These are phyloP conservation scores for Sclerotinia trifoliorum DNA, from an alignment of 2,329 filamentous ascomycete species.

Conservation along the genomic window DNA sequence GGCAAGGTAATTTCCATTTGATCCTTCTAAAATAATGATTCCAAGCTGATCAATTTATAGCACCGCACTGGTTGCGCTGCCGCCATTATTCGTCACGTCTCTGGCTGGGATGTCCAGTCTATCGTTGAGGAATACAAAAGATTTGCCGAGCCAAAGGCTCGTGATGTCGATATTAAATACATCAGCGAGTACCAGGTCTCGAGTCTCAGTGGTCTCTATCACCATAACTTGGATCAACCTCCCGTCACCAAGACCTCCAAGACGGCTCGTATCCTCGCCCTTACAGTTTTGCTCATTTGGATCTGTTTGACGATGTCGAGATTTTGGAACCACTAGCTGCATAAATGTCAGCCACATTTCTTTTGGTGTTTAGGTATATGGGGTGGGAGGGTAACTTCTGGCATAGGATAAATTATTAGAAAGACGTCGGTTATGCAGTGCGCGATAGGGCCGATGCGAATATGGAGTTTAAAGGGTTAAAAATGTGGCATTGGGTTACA, in stretches of 20 bases:
- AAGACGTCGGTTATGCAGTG: slow-evolving; percentile 35
- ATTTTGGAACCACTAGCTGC: slow-evolving; percentile 16
- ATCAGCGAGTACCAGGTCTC: slow-evolving; percentile 51
- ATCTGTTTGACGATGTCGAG: slow-evolving; percentile 24
- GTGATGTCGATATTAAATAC: slow-evolving; percentile 60
- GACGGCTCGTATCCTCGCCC: slow-evolving; percentile 24
- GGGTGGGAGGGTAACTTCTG: slow-evolving; percentile 11
- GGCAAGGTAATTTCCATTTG: slow-evolving; percentile 56
- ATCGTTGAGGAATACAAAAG: slow-evolving; percentile 72
- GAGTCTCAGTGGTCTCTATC: slow-evolving; percentile 43
- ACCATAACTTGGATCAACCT: slow-evolving; percentile 6
- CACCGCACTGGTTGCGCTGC: slow-evolving; percentile 91
- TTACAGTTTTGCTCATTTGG: slow-evolving; percentile 24
- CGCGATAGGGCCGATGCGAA: slow-evolving; percentile 29
- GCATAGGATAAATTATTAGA: slow-evolving; percentile 19
- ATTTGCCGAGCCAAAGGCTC: slow-evolving; percentile 60
- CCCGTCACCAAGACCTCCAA: slow-evolving; percentile 6
- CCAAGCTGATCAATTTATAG: slow-evolving; percentile 42
- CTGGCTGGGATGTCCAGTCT: slow-evolving; percentile 61
- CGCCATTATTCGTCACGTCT: slow-evolving; percentile 71
- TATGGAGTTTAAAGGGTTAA: slow-evolving; percentile 24
- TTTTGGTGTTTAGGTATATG: slow-evolving; percentile 15
- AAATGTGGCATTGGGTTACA: slow-evolving; percentile 24
- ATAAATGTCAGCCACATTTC: not conserved
- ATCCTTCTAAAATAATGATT: not conserved